A percentile compares a stretch with the other conserved stretches of the same genome.
Conservation (phyloP, 1,284 basidiomycete species). For the Ustilago sp. region DNA sequence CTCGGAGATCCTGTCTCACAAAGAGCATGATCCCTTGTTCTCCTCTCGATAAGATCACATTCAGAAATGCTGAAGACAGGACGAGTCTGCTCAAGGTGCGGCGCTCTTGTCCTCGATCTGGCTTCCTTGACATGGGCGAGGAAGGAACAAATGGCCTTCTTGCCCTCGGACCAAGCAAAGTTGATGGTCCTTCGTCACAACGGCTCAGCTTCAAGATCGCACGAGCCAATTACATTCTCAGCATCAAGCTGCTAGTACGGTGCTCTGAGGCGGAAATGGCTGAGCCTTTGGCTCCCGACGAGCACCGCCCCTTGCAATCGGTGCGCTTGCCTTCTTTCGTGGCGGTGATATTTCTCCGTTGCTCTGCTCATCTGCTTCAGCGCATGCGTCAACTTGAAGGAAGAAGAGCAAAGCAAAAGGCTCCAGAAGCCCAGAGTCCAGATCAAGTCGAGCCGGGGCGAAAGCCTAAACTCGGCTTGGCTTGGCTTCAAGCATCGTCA, state of each 20-base stretch:
- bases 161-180: not conserved
- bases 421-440: not conserved
- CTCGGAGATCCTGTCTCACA: not conserved
- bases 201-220: not conserved
- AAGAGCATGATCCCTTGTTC: not conserved
- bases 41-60: not conserved
- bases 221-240: not conserved
- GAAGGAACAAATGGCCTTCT: not conserved
- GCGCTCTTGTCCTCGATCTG: not conserved
- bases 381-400: not conserved
- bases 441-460: not conserved
- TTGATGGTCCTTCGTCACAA: not conserved
- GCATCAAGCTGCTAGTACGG: not conserved
- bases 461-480: not conserved
- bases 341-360: not conserved
- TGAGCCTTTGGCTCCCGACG: not conserved
- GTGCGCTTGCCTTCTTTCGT: not conserved
- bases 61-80: not conserved
- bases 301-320: not conserved
- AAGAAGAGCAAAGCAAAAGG: not conserved
- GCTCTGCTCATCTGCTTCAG: not conserved
- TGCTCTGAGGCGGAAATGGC: not conserved
- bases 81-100: not conserved
- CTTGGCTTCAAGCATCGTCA: not conserved
- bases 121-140: not conserved